Evolutionary conservation across 1,139 yeast genomes (phyloP).

Genomic region (Sugiyamaella grinbergsii): DNA sequence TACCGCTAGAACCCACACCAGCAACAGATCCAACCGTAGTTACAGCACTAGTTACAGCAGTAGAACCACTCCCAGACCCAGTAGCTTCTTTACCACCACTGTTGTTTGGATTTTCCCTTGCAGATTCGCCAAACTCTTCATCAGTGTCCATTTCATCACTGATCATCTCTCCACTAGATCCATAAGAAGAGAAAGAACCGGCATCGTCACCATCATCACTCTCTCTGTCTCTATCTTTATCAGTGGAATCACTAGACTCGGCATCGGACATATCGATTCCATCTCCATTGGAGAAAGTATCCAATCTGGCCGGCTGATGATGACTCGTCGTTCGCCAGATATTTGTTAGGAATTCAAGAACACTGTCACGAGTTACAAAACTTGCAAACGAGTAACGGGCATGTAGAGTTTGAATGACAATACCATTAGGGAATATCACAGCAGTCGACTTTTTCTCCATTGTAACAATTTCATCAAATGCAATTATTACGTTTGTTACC

Average conservation of each 20-base stretch:
- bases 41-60: conserved; percentile 10
- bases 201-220: conserved; percentile 23
- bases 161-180: conserved; percentile 20
- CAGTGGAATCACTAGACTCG: conserved; percentile 10
- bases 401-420: conserved; percentile 67
- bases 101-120: conserved; percentile 19
- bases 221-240: conserved; percentile 23
- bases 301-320: conserved; percentile 41
- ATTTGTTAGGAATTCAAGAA: conserved; percentile 61
- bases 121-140: conserved; percentile 30
- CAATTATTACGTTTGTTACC: conserved; percentile 79
- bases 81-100: conserved; percentile 1
- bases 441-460: conserved; percentile 84
- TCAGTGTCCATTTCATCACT: conserved; percentile 25
- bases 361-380: conserved; percentile 77
- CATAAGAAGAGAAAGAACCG: conserved; percentile 21
- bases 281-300: conserved; percentile 29
- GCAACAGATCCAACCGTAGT: conserved; percentile 16
- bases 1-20: background rate
- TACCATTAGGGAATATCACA: conserved; percentile 90
- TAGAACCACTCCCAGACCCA: conserved; percentile 18
- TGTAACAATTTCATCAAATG: conserved; percentile 67
- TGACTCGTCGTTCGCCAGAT: conserved; percentile 43
- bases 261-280: conserved; percentile 24
- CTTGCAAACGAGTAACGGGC: conserved; percentile 78